A percentile compares a stretch with the other conserved stretches of the same genome.
These are phyloP conservation scores for Fragilariopsis cylindrus DNA, from an alignment of 108 stramenopile genomes.

Conservation along the genomic window DNA sequence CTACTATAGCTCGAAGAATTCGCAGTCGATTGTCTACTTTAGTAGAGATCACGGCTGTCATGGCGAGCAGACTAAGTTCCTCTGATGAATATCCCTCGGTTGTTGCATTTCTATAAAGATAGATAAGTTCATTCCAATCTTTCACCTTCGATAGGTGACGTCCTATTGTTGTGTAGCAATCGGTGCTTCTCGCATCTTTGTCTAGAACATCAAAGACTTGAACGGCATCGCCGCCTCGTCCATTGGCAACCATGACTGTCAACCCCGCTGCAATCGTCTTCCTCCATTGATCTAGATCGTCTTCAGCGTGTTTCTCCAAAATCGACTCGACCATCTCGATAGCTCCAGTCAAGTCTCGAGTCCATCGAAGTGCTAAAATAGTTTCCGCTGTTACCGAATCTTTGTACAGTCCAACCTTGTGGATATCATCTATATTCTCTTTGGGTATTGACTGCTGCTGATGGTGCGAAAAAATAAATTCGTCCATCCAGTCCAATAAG, in stretches of 20 bases:
- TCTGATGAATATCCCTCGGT: slow-evolving; percentile 57
- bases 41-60: slow-evolving; percentile 59
- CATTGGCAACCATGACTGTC: slow-evolving; percentile 15
- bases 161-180: slow-evolving; percentile 22
- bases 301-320: slow-evolving; percentile 6
- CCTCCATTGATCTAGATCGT: slow-evolving; percentile 16
- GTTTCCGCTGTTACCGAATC: slow-evolving; percentile 36
- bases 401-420: background rate
- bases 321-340: slow-evolving; percentile 18
- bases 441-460: background rate
- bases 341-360: slow-evolving; percentile 3
- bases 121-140: slow-evolving; percentile 46
- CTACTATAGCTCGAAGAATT: slow-evolving; percentile 54
- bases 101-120: slow-evolving; percentile 52
- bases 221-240: slow-evolving; percentile 22
- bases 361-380: slow-evolving; percentile 28
- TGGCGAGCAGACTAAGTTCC: slow-evolving; percentile 53
- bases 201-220: slow-evolving; percentile 25
- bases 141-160: slow-evolving; percentile 25
- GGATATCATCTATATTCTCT: background rate
- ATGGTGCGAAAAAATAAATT: background rate
- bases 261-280: slow-evolving; percentile 24
- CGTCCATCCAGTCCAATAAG: slow-evolving; percentile 18
- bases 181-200: slow-evolving; percentile 1
- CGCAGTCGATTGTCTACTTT: slow-evolving; percentile 53